phyloP scores from a whole-genome alignment of 2,329 filamentous ascomycete species.

The Lasiodiplodia hormozganensis region DNA sequence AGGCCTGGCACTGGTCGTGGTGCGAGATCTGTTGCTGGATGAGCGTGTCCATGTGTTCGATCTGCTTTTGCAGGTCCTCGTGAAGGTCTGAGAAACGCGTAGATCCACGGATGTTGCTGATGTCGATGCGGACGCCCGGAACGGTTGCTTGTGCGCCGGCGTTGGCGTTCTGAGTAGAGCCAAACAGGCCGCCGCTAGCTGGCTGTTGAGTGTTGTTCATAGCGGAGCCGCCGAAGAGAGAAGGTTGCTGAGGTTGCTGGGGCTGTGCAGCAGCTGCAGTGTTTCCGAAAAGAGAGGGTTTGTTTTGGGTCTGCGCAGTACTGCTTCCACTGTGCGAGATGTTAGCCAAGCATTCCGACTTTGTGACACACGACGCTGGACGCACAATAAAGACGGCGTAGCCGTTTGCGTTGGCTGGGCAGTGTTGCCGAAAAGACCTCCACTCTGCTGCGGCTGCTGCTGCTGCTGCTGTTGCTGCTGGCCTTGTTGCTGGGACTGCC shows the following conservation, averaged over 20 bases:
- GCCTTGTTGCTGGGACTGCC: constrained; percentile 38
- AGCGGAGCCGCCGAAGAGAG: constrained; percentile 42
- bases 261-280: constrained; percentile 36
- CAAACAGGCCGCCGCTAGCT: constrained; percentile 21
- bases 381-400: constrained; percentile 49
- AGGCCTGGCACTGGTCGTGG: constrained; percentile 75
- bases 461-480: constrained; percentile 32
- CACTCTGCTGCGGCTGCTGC: constrained; percentile 36
- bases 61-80: constrained; percentile 78
- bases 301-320: constrained; percentile 41
- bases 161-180: neutral
- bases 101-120: constrained; percentile 69
- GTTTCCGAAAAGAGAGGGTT: constrained; percentile 41
- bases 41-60: constrained; percentile 78
- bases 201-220: constrained; percentile 36
- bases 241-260: constrained; percentile 37
- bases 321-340: constrained; percentile 41
- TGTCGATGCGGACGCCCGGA: constrained; percentile 28
- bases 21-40: constrained; percentile 81
- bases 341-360: constrained; percentile 37
- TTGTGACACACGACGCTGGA: constrained; percentile 41
- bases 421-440: constrained; percentile 42
- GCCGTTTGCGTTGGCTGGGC: constrained; percentile 36
- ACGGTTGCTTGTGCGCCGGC: constrained; percentile 19
- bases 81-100: constrained; percentile 92